Evolutionary conservation across 148 eudicot genomes (phyloP).

Genomic region (Polygonum aviculare): DNA sequence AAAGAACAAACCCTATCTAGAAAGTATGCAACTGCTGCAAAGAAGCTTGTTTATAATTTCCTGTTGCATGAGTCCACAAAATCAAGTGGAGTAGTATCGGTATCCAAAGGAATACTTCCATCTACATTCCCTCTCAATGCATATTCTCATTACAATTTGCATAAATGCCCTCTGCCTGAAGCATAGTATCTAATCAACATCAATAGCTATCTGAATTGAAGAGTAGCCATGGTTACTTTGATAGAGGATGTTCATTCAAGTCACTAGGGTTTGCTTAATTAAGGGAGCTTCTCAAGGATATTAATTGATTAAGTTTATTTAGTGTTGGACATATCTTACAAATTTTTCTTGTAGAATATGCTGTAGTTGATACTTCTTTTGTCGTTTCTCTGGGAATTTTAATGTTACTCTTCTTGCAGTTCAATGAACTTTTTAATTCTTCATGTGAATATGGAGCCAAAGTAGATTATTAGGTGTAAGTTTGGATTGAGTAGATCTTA

Average conservation of each 20-base stretch:
- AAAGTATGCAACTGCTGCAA: background rate
- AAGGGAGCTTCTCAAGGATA: background rate
- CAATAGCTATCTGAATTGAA: background rate
- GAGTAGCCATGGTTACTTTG: background rate
- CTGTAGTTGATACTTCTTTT: background rate
- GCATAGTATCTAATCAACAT: background rate
- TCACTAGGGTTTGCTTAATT: background rate
- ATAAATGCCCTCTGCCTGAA: background rate
- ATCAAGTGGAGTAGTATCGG: background rate
- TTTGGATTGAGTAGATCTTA: background rate
- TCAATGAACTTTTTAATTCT: background rate
- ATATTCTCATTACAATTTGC: slow-evolving; percentile 1
- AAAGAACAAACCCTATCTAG: background rate
- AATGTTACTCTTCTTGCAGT: background rate
- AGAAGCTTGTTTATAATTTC: background rate
- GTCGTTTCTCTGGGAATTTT: background rate
- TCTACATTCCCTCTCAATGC: background rate
- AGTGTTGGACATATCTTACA: background rate
- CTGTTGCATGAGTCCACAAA: background rate
- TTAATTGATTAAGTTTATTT: background rate
- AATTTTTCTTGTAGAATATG: background rate
- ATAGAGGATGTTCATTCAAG: background rate
- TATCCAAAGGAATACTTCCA: background rate
- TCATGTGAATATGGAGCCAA: background rate
- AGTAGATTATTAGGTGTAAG: background rate